Evolutionary conservation across 345 rosid species (phyloP), one percentile per base, ranked within the genome.

Genomic region (Raphanus raphanistrum): DNA sequence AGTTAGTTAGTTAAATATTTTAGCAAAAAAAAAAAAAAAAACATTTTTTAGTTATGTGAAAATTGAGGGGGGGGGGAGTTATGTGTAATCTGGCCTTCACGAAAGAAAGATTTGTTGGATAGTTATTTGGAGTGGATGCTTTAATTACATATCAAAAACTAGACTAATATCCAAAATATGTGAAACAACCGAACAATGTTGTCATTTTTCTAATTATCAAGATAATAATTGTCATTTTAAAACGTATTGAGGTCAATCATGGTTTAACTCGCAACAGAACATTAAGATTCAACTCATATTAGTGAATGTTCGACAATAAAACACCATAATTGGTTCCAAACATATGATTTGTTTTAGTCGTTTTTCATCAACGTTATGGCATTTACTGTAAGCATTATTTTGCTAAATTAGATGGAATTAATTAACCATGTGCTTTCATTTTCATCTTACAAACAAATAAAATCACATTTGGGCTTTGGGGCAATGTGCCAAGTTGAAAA

Each of bases 401-500:
- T 61, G 6, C 1, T 29, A 29, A 4, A 6, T n/a, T 35, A 36
- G 6, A 28, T 66, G 32, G 57, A 38, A 41, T 16, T 66, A 75
- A 58, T 17, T 12, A 58, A 66, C 65, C 48, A 66, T 75, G 59
- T 36, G 66, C 72, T 17, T 15, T 57, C 66, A 41, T 66, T 66
- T 66, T 7, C 60, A 31, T 75, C 26, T 59, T 21, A 41, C 16
- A 66, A 58, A 45, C 45, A 68, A 29, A 31, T 43, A 59, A 54
- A n/a, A 74, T 66, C 58, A 36, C 35, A 74, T 26, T 36, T 66
- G 29, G 57, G 64, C 66, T 26, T 36, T 66, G 29, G 57, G 64
- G 55, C 5, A 67, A 38, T 25, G 59, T 55, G 73, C 50, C 61
- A 17, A 32, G 68, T 67, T 59, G 68, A 76, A 38, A 68, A 68